These are phyloP conservation scores for Dionaea muscipula DNA, from an alignment of 179 eudicot genomes.

Conservation along the genomic window DNA sequence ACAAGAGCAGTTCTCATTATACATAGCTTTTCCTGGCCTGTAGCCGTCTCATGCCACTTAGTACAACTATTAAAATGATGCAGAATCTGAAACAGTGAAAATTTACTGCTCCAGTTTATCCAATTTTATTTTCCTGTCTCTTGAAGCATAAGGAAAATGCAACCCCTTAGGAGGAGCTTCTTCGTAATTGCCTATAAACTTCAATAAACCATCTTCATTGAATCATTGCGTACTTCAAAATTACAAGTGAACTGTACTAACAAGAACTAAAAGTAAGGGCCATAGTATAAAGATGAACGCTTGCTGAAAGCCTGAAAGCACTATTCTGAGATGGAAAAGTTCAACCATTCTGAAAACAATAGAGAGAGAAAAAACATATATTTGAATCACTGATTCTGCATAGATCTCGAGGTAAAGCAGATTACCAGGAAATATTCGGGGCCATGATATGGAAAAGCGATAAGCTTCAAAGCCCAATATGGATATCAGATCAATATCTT, in stretches of 20 bases:
- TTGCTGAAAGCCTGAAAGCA: too few species aligned
- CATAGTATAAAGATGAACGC: too few species aligned
- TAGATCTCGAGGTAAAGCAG: neutral
- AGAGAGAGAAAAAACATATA: neutral
- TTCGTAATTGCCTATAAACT: neutral
- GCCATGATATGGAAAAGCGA: conserved; percentile 77
- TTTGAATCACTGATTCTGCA: neutral
- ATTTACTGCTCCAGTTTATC: neutral
- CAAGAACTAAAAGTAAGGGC: too few species aligned
- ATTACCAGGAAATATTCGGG: conserved; percentile 62
- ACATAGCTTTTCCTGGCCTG: too few species aligned
- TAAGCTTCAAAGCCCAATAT: conserved; percentile 56
- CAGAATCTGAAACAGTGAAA: too few species aligned
- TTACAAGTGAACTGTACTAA: neutral
- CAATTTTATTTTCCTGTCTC: neutral
- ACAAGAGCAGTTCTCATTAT: too few species aligned
- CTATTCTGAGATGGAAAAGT: too few species aligned
- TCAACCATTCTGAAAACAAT: too few species aligned
- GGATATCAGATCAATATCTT: conserved; percentile 60
- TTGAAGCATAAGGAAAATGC: neutral
- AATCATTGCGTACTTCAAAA: neutral
- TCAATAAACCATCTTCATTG: neutral
- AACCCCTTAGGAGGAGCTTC: neutral
- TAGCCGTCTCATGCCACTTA: too few species aligned
- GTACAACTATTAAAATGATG: too few species aligned